Percentiles rank a stretch among this genome's conserved stretches.
Conservation (phyloP, 768 basidiomycete genomes). For the Astraeus odoratus region DNA sequence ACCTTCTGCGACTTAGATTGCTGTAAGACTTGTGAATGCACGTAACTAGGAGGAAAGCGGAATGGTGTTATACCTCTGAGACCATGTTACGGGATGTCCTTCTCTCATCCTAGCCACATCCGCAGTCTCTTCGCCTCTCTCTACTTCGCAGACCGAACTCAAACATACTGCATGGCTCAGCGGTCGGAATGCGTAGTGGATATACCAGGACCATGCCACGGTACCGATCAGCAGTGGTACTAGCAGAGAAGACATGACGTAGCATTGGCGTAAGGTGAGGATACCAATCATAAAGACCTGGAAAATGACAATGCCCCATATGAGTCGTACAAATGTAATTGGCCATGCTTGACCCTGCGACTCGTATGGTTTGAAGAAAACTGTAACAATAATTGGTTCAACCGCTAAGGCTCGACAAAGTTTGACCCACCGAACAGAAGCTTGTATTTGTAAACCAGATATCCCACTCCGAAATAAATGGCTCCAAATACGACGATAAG, state of each 20-base stretch:
- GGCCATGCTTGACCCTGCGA: conserved; percentile 98
- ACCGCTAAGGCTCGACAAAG: background rate
- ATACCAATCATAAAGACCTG: conserved; percentile 96
- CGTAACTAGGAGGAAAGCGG: background rate
- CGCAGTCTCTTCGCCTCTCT: conserved; percentile 80
- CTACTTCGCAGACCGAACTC: conserved; percentile 82
- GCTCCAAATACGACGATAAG: conserved; percentile 94
- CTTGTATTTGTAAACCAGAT: conserved; percentile 98
- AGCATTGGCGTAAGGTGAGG: conserved; percentile 63
- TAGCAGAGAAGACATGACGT: conserved; percentile 54
- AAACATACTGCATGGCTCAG: conserved; percentile 80
- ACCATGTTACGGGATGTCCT: conserved; percentile 84
- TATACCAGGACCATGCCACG: conserved; percentile 74
- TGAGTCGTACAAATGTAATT: conserved; percentile 84
- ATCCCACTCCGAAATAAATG: conserved; percentile 91
- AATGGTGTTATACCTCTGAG: conserved; percentile 71
- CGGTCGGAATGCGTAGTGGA: conserved; percentile 58
- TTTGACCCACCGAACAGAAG: conserved; percentile 74
- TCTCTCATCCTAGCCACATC: conserved; percentile 68
- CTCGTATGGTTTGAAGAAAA: conserved; percentile 98
- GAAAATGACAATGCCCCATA: conserved; percentile 91
- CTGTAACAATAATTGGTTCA: conserved; percentile 32
- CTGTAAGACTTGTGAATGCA: conserved; percentile 29
- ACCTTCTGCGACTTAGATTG: conserved; percentile 78
- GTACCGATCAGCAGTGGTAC: conserved; percentile 73